Evolutionary conservation across 1,284 basidiomycete genomes (phyloP).

Genomic region (Boletus coffeatus): DNA sequence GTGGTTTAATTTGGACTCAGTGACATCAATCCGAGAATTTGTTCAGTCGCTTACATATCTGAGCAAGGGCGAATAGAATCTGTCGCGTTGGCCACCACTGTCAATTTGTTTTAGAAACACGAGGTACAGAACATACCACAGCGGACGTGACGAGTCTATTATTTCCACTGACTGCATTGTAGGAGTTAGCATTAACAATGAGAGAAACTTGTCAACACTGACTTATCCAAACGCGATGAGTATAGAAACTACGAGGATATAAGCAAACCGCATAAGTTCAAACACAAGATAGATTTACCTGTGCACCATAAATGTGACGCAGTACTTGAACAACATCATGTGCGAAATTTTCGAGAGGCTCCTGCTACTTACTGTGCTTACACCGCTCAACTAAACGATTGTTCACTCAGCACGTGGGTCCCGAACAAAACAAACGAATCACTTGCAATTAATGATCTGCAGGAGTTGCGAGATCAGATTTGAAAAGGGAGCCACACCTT

Average conservation of each 20-base stretch:
- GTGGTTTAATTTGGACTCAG: neutral
- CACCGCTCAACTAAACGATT: conserved; percentile 5
- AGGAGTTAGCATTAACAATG: neutral
- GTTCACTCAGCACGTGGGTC: neutral
- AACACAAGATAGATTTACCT: conserved; percentile 1
- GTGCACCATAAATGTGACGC: conserved; percentile 17
- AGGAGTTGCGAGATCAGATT: neutral
- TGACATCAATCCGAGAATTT: too few species aligned
- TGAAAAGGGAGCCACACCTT: neutral
- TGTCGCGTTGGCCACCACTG: neutral
- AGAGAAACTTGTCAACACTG: neutral
- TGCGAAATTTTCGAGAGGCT: neutral
- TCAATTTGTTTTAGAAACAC: neutral
- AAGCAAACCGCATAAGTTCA: neutral
- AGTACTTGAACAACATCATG: conserved; percentile 12
- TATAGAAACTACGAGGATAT: conserved; percentile 19
- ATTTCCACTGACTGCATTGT: conserved; percentile 17
- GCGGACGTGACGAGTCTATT: conserved; percentile 13
- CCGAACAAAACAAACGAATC: neutral
- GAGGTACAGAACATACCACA: conserved; percentile 13
- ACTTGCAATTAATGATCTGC: conserved; percentile 12
- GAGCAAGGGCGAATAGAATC: conserved; percentile 8
- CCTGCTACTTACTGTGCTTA: conserved; percentile 3
- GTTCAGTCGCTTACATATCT: conserved; percentile 18
- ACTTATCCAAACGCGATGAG: conserved; percentile 28